Conservation (phyloP, 768 basidiomycete species). For the Agaricus blazei region DNA sequence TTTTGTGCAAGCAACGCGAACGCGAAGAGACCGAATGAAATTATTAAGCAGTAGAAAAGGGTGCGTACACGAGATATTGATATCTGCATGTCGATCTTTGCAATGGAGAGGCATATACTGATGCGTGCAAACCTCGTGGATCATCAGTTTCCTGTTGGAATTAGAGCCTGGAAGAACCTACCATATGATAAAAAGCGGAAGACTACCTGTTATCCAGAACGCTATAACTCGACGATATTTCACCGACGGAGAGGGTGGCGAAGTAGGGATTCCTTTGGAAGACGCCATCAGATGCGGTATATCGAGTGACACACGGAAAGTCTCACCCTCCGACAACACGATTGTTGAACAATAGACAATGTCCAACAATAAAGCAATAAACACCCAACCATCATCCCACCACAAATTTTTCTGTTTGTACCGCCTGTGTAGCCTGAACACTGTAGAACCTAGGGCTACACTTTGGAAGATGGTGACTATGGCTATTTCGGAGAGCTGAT, state of each 20-base stretch:
- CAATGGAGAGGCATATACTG: constrained; percentile 4
- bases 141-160: too few species aligned
- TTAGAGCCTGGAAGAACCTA: neutral
- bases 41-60: neutral
- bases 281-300: too few species aligned
- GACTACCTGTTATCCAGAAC: neutral
- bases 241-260: neutral
- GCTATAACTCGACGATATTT: neutral
- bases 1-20: neutral
- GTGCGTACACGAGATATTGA: neutral
- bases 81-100: constrained; percentile 2
- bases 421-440: constrained; percentile 2
- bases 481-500: neutral
- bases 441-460: neutral
- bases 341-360: neutral
- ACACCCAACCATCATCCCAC: constrained; percentile 9
- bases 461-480: neutral
- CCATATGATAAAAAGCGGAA: constrained; percentile 7
- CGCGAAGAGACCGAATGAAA: constrained; percentile 2
- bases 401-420: neutral
- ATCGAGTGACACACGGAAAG: neutral
- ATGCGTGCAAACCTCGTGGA: constrained; percentile 1
- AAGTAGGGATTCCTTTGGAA: too few species aligned
- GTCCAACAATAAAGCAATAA: neutral
- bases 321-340: neutral